phyloP scores from a whole-genome alignment of 441 rosid genomes.

The Bocquillonia castaneifolia region DNA sequence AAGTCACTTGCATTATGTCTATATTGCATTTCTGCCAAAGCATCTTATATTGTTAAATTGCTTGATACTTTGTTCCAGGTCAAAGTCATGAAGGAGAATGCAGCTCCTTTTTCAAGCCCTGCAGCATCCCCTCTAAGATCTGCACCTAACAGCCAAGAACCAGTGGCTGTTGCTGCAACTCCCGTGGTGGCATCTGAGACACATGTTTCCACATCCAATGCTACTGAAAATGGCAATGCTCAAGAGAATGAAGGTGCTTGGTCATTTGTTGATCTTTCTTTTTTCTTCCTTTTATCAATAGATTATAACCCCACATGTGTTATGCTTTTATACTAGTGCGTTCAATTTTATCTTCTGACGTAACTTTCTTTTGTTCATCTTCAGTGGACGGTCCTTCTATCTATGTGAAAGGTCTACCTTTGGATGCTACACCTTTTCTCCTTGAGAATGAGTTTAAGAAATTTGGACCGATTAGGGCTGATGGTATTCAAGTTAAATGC shows the following conservation, averaged over 20 bases:
- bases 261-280: not conserved
- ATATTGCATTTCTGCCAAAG: not conserved
- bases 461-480: constrained; percentile 65
- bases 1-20: constrained; percentile 22
- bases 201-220: constrained; percentile 33
- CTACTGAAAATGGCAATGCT: constrained; percentile 48
- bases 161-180: constrained; percentile 32
- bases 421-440: constrained; percentile 46
- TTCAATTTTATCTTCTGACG: not conserved
- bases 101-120: constrained; percentile 34
- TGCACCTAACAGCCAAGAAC: constrained; percentile 48
- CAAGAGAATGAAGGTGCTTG: constrained; percentile 55
- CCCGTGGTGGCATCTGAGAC: constrained; percentile 37
- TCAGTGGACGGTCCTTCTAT: constrained; percentile 72
- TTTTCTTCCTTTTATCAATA: not conserved
- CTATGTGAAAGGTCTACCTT: constrained; percentile 70
- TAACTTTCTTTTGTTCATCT: constrained; percentile 13
- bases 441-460: constrained; percentile 72
- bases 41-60: not conserved
- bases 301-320: not conserved
- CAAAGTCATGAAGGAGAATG: constrained; percentile 59
- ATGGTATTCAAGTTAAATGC: constrained; percentile 71
- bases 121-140: constrained; percentile 40
- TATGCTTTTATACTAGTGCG: not conserved
- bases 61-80: constrained; percentile 30